Evolutionary conservation across 2,329 filamentous ascomycete species (phyloP).

Genomic region (Beauveria rudraprayagi): DNA sequence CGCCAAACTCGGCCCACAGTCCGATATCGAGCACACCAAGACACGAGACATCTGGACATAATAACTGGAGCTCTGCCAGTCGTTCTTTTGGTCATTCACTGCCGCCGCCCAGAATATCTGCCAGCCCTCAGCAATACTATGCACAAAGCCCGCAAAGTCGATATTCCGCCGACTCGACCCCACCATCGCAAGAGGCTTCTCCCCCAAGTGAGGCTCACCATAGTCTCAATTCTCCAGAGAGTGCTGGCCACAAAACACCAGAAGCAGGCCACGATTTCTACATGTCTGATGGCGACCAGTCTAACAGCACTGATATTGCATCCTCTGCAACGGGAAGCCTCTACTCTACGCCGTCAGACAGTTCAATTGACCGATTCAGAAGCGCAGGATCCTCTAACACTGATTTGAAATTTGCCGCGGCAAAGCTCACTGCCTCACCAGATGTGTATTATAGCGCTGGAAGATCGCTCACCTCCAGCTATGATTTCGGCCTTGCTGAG

Average conservation of each 20-base stretch:
- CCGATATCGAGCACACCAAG: constrained; percentile 10
- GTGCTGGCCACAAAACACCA: constrained; percentile 10
- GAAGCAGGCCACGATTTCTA: constrained; percentile 14
- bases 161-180: not conserved
- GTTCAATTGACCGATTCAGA: constrained; percentile 20
- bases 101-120: constrained; percentile 5
- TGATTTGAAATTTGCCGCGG: constrained; percentile 21
- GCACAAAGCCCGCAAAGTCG: constrained; percentile 1
- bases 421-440: not conserved
- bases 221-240: not conserved
- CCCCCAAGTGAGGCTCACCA: not conserved
- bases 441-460: not conserved
- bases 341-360: constrained; percentile 39
- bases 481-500: not conserved
- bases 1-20: not conserved
- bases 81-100: constrained; percentile 8
- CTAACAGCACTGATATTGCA: constrained; percentile 32
- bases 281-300: constrained; percentile 16
- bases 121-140: constrained; percentile 7
- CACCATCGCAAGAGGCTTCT: not conserved
- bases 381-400: constrained; percentile 21
- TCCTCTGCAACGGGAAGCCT: constrained; percentile 40
- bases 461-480: not conserved
- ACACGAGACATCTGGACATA: not conserved
- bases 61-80: not conserved